Evolutionary conservation across 2,329 filamentous ascomycete species (phyloP).

Genomic region (Nigrospora sphaerica): DNA sequence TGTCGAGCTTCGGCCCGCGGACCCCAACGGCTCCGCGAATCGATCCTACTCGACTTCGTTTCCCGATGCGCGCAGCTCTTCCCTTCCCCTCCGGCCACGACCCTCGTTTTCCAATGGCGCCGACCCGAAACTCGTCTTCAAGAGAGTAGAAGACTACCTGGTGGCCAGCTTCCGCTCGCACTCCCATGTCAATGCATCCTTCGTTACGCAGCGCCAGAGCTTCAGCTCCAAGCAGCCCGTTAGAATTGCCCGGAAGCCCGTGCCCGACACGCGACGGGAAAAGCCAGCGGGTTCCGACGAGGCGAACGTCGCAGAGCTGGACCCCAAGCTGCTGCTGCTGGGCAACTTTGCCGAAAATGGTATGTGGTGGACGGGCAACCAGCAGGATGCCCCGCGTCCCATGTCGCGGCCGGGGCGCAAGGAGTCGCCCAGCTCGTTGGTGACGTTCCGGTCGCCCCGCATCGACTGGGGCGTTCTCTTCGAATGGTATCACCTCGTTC

Average conservation of each 20-base stretch:
- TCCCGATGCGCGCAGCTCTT: slow-evolving; percentile 23
- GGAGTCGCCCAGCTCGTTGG: slow-evolving; percentile 28
- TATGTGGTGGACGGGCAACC: slow-evolving; percentile 69
- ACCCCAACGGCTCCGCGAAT: slow-evolving; percentile 12
- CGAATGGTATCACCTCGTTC: slow-evolving; percentile 67
- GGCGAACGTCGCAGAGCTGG: slow-evolving; percentile 51
- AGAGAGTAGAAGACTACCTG: slow-evolving; percentile 71
- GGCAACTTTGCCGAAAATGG: slow-evolving; percentile 77
- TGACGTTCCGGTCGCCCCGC: slow-evolving; percentile 55
- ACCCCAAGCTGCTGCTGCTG: slow-evolving; percentile 67
- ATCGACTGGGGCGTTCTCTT: slow-evolving; percentile 68
- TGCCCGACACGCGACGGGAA: slow-evolving; percentile 26
- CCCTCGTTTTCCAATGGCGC: background rate
- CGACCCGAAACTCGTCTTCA: slow-evolving; percentile 59
- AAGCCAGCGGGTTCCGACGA: slow-evolving; percentile 22
- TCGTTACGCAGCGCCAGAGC: slow-evolving; percentile 44
- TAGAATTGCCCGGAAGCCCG: slow-evolving; percentile 19
- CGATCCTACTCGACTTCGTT: slow-evolving; percentile 40
- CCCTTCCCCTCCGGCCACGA: slow-evolving; percentile 9
- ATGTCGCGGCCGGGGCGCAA: slow-evolving; percentile 25
- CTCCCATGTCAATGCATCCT: slow-evolving; percentile 70
- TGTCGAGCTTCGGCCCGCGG: slow-evolving; percentile 24
- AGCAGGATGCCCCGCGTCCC: slow-evolving; percentile 28
- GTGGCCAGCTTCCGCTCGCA: slow-evolving; percentile 60
- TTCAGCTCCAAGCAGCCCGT: slow-evolving; percentile 18